These are phyloP conservation scores for Kodamaea kaohsiungensis DNA, from an alignment of 805 yeast species.

Conservation along the genomic window DNA sequence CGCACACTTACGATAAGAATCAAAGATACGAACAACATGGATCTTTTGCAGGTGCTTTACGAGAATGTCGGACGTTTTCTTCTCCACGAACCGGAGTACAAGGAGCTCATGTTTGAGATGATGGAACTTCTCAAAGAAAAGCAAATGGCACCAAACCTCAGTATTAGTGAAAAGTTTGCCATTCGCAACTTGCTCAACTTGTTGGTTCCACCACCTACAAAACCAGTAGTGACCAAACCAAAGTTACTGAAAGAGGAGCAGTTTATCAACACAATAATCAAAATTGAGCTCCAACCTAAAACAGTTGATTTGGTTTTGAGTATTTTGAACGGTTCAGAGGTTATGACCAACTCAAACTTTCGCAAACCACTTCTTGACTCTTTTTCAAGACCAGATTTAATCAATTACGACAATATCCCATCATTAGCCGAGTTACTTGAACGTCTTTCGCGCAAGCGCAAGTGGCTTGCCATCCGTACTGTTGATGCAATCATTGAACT, in stretches of 20 bases:
- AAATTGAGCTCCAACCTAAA: conserved; percentile 47
- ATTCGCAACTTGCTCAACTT: conserved; percentile 55
- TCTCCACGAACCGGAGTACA: conserved; percentile 55
- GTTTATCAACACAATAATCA: conserved; percentile 49
- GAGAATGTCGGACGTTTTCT: conserved; percentile 73
- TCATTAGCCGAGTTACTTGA: conserved; percentile 49
- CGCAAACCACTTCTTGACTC: conserved; percentile 33
- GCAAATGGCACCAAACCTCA: conserved; percentile 49
- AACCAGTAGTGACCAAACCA: conserved; percentile 12
- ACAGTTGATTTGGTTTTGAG: conserved; percentile 25
- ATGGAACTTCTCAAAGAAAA: conserved; percentile 53
- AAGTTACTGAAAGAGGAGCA: conserved; percentile 18
- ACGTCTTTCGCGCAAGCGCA: conserved; percentile 22
- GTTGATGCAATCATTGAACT: conserved; percentile 67
- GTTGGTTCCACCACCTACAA: conserved; percentile 65
- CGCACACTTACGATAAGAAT: conserved; percentile 55
- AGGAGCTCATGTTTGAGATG: conserved; percentile 62
- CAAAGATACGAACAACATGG: conserved; percentile 60
- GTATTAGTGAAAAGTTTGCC: conserved; percentile 56
- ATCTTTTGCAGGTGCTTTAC: conserved; percentile 65
- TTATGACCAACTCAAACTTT: conserved; percentile 14
- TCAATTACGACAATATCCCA: conserved; percentile 57
- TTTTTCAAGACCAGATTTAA: conserved; percentile 60
- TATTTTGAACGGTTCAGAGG: conserved; percentile 7
- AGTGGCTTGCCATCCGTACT: conserved; percentile 44